A percentile compares a stretch with the other conserved stretches of the same genome.
Conservation (phyloP, 2,329 filamentous ascomycete species). For the Fusarium albosuccineum region DNA sequence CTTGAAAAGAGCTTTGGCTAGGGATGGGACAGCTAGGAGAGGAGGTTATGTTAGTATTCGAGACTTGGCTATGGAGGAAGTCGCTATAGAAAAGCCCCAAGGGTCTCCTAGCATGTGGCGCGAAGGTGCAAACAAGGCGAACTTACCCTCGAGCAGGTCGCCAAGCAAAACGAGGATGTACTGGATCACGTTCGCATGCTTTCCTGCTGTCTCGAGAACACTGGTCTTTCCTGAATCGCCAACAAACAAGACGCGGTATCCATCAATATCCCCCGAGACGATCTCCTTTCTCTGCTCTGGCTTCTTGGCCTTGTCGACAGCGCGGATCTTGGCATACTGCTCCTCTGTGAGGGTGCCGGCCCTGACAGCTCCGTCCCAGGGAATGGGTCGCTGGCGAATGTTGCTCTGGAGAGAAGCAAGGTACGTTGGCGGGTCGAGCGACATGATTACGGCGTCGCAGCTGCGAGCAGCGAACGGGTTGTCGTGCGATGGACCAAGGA, state of each 20-base stretch:
- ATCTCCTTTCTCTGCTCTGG: constrained; percentile 84
- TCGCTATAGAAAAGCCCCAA: constrained; percentile 18
- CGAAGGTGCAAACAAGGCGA: constrained; percentile 4
- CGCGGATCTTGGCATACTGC: constrained; percentile 95
- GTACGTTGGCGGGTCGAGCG: constrained; percentile 91
- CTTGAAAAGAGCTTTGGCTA: constrained; percentile 81
- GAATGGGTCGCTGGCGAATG: constrained; percentile 94
- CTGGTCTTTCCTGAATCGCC: constrained; percentile 77
- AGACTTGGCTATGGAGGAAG: constrained; percentile 13
- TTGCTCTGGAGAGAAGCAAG: constrained; percentile 91
- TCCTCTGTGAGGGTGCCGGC: constrained; percentile 94
- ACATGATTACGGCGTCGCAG: constrained; percentile 70
- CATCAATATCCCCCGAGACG: constrained; percentile 82
- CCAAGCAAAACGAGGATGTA: constrained; percentile 92
- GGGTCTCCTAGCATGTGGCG: constrained; percentile 12
- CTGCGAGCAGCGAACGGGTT: constrained; percentile 40
- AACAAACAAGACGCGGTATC: constrained; percentile 84
- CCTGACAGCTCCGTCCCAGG: constrained; percentile 96
- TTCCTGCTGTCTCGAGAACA: constrained; percentile 86
- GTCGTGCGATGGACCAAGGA: constrained; percentile 26
- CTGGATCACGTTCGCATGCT: constrained; percentile 91
- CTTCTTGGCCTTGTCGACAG: constrained; percentile 95
- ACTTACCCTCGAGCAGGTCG: constrained; percentile 86
- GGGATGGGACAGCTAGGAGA: constrained; percentile 79
- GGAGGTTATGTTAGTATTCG: constrained; percentile 36